These are phyloP conservation scores for Pochonia chlamydosporia DNA, from an alignment of 2,329 filamentous ascomycete species.

Conservation along the genomic window DNA sequence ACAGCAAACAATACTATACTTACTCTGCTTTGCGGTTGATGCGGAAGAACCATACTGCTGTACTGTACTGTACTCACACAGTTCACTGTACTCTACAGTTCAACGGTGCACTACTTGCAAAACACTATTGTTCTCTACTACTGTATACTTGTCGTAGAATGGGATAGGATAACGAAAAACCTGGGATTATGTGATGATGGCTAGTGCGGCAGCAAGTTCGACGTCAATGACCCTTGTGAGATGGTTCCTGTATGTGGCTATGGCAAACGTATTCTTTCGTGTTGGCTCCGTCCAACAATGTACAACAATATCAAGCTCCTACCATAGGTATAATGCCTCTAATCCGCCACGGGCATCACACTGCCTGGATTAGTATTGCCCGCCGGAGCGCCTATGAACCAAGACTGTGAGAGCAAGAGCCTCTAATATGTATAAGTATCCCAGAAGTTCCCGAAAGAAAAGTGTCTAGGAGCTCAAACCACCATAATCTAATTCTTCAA, in stretches of 20 bases:
- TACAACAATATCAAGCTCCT: constrained; percentile 11
- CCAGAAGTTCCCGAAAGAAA: not conserved
- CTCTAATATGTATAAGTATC: not conserved
- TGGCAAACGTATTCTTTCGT: not conserved
- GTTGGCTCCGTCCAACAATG: not conserved
- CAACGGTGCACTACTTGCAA: no score
- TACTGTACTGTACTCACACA: no score
- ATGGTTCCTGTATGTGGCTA: not conserved
- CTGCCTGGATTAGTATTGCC: not conserved
- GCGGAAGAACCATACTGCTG: no score
- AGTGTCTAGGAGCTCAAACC: not conserved
- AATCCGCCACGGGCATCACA: not conserved
- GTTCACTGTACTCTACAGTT: no score
- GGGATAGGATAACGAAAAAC: not conserved
- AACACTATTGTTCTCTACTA: no score
- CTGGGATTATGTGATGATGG: no score
- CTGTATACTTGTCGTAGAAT: no score
- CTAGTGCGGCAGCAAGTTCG: not conserved
- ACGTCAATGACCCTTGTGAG: not conserved
- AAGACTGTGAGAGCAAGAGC: not conserved
- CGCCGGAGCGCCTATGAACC: not conserved
- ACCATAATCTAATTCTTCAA: not conserved
- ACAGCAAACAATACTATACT: no score
- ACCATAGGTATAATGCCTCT: not conserved
- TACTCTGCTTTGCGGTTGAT: no score